These are phyloP conservation scores for Stemphylium lycopersici DNA, from an alignment of 2,329 filamentous ascomycete genomes.

Conservation along the genomic window DNA sequence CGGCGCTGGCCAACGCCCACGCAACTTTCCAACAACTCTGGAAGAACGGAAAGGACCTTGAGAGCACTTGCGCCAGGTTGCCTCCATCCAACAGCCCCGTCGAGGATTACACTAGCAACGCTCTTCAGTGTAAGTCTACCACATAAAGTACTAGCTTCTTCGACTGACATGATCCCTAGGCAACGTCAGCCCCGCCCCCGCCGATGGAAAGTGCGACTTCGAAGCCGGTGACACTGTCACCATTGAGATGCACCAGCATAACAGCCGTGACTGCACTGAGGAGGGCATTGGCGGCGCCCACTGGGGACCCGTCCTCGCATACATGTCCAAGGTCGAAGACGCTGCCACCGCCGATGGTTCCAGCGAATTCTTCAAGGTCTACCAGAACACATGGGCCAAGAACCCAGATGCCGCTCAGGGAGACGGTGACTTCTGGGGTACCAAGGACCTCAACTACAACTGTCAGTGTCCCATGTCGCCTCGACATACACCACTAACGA, in stretches of 20 bases:
- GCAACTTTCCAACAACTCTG: conserved; percentile 41
- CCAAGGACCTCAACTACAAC: conserved; percentile 53
- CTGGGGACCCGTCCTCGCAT: conserved; percentile 61
- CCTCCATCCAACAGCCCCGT: conserved; percentile 38
- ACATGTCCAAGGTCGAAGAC: conserved; percentile 53
- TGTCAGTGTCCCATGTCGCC: conserved; percentile 7
- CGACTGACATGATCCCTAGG: conserved; percentile 10
- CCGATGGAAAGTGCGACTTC: conserved; percentile 34
- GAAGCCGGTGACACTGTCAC: conserved; percentile 36
- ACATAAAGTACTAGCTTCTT: background rate
- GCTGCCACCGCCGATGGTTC: conserved; percentile 52
- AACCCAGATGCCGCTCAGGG: conserved; percentile 46
- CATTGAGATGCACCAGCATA: conserved; percentile 41
- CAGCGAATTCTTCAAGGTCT: conserved; percentile 59
- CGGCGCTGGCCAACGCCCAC: conserved; percentile 36
- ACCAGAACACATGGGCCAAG: conserved; percentile 48
- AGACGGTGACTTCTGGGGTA: conserved; percentile 49
- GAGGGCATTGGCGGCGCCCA: conserved; percentile 49
- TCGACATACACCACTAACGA: background rate
- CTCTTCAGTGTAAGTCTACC: conserved; percentile 29
- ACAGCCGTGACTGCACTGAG: conserved; percentile 28
- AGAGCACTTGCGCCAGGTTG: conserved; percentile 37
- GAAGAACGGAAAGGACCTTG: conserved; percentile 39
- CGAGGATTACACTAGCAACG: conserved; percentile 39
- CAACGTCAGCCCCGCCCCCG: conserved; percentile 36